phyloP scores from a whole-genome alignment of 192 early-diverging fungal genomes.

The Allomyces javanicus region DNA sequence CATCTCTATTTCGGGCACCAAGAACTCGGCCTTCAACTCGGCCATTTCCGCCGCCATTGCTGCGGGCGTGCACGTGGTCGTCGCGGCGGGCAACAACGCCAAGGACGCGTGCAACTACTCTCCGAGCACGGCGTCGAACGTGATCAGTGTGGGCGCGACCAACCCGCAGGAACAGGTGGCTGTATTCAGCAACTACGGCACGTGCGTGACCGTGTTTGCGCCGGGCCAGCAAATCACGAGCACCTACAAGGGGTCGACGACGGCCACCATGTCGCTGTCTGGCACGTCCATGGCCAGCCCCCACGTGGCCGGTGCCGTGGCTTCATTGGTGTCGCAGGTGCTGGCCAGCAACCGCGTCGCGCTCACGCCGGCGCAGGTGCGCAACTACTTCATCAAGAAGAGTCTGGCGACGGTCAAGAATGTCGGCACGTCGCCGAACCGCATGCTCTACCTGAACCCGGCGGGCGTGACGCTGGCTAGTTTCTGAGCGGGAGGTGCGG shows the following conservation, averaged over 20 bases:
- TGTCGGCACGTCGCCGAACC: no score
- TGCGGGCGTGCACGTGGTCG: constrained; percentile 22
- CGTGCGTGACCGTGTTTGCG: constrained; percentile 40
- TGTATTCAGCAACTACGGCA: constrained; percentile 25
- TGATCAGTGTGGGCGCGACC: constrained; percentile 23
- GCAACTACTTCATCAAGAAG: neutral
- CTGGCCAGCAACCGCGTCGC: neutral
- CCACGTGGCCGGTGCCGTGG: constrained; percentile 16
- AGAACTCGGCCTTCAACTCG: neutral
- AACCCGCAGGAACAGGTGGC: constrained; percentile 18
- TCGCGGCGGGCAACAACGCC: constrained; percentile 36
- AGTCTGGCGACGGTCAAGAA: neutral
- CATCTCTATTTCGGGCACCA: neutral
- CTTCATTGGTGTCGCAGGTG: neutral
- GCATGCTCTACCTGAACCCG: no score
- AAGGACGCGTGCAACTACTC: constrained; percentile 33
- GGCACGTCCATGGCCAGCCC: constrained; percentile 39
- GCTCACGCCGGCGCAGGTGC: neutral
- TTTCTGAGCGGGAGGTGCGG: no score
- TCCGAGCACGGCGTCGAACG: constrained; percentile 20
- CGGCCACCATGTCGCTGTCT: constrained; percentile 17
- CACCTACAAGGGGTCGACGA: constrained; percentile 10
- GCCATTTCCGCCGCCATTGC: constrained; percentile 3
- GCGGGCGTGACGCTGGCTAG: no score
- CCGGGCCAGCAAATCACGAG: constrained; percentile 30